These are phyloP conservation scores for Papiliotrema laurentii DNA, from an alignment of 1,284 basidiomycete species.

Conservation along the genomic window DNA sequence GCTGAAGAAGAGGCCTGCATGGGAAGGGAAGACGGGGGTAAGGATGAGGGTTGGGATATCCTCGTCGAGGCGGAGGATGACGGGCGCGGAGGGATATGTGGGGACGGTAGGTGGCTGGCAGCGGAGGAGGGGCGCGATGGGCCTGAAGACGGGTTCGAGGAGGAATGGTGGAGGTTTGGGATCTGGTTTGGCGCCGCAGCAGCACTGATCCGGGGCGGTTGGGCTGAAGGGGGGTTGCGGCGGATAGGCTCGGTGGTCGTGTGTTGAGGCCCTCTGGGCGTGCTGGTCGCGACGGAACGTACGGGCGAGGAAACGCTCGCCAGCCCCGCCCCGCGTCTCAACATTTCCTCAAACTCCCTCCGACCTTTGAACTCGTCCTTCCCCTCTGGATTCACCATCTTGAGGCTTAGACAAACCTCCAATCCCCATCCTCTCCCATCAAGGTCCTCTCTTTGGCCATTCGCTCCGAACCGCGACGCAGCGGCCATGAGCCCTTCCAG, in stretches of 20 bases:
- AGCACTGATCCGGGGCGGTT: slow-evolving; percentile 5
- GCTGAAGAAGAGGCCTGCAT: slow-evolving; percentile 3
- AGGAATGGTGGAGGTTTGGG: slow-evolving; percentile 1
- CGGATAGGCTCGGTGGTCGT: background rate
- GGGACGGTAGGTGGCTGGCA: slow-evolving; percentile 4
- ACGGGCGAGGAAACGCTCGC: background rate
- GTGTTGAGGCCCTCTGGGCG: background rate
- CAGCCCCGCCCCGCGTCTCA: slow-evolving; percentile 15
- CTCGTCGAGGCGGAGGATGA: slow-evolving; percentile 8
- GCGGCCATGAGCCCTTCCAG: slow-evolving; percentile 41
- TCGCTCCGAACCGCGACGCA: slow-evolving; percentile 4
- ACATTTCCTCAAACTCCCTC: slow-evolving; percentile 36
- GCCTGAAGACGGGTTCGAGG: background rate
- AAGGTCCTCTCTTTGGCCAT: slow-evolving; percentile 12
- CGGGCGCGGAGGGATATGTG: slow-evolving; percentile 6
- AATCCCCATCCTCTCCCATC: slow-evolving; percentile 44
- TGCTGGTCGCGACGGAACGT: background rate
- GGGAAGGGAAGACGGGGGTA: background rate
- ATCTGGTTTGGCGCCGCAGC: no score
- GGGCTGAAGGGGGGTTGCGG: slow-evolving; percentile 4
- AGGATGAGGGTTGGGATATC: background rate
- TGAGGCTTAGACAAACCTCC: slow-evolving; percentile 37
- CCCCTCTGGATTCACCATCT: slow-evolving; percentile 36
- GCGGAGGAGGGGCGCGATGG: background rate
- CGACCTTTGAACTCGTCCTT: slow-evolving; percentile 32